Evolutionary conservation across 306 rosid genomes (phyloP).

Genomic region (Prunus mira): DNA sequence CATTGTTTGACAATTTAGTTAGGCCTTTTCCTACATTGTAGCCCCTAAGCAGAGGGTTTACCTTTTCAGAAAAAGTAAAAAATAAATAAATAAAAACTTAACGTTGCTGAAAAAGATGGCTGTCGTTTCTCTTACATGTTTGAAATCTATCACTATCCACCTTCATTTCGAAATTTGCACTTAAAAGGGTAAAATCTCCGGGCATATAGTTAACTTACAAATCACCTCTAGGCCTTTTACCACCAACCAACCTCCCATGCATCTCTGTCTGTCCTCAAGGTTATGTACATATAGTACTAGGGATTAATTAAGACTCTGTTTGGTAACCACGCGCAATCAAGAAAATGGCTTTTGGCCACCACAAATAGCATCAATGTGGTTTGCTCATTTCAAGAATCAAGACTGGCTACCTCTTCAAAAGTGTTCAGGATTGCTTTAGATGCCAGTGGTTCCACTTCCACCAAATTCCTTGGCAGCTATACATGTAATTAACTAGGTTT

Average conservation of each 20-base stretch:
- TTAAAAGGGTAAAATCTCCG: conserved; percentile 1
- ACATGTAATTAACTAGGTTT: too few species aligned
- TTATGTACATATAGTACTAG: conserved; percentile 12
- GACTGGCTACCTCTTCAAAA: not conserved
- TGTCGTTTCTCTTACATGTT: not conserved
- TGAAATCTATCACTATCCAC: conserved; percentile 17
- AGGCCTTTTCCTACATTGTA: conserved; percentile 1
- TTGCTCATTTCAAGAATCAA: conserved; percentile 3
- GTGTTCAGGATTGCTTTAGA: not conserved
- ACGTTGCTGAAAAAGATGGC: not conserved
- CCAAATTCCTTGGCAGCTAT: not conserved
- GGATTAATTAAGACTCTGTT: conserved; percentile 5
- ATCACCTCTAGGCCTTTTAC: conserved; percentile 3
- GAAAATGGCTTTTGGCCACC: conserved; percentile 6
- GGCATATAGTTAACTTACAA: not conserved
- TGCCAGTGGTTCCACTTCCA: not conserved
- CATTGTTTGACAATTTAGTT: conserved; percentile 8
- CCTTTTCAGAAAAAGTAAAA: not conserved
- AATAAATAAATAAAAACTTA: not conserved
- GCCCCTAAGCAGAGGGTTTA: not conserved
- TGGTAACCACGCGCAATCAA: not conserved
- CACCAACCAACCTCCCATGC: not conserved
- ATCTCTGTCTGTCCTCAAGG: conserved; percentile 1
- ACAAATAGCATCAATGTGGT: conserved; percentile 9
- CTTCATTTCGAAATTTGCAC: conserved; percentile 21